Evolutionary conservation across 1,284 basidiomycete genomes (phyloP).

Genomic region (Hymenochaete sp.): DNA sequence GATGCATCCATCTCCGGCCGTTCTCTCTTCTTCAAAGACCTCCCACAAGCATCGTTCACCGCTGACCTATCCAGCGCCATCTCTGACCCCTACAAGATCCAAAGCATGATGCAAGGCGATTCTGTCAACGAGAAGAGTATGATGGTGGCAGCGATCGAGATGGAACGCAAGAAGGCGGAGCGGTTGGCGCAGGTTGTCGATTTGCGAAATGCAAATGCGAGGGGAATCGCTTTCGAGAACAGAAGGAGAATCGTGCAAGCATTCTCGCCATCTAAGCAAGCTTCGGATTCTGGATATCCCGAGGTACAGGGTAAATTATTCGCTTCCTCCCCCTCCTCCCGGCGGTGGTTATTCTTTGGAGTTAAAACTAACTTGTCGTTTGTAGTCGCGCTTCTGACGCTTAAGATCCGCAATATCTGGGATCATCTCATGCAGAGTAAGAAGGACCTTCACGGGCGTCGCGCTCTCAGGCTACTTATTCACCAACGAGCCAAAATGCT

Average conservation of each 20-base stretch:
- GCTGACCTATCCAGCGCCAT: not conserved
- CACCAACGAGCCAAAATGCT: constrained; percentile 80
- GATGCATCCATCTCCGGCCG: constrained; percentile 35
- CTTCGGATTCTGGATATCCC: constrained; percentile 72
- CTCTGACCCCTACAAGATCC: too few species aligned
- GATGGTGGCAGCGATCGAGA: constrained; percentile 22
- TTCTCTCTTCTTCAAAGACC: constrained; percentile 47
- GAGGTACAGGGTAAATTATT: constrained; percentile 78
- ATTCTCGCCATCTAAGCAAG: constrained; percentile 63
- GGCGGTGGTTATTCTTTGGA: constrained; percentile 5
- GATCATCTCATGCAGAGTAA: constrained; percentile 61
- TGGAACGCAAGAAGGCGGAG: constrained; percentile 53
- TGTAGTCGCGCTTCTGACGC: constrained; percentile 79
- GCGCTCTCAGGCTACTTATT: constrained; percentile 65
- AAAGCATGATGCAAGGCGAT: too few species aligned
- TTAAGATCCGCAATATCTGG: constrained; percentile 78
- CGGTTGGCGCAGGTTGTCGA: constrained; percentile 69
- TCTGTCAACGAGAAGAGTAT: constrained; percentile 4
- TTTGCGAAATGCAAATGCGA: constrained; percentile 79
- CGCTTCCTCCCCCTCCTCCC: not conserved
- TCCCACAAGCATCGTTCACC: constrained; percentile 41
- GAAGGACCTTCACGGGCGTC: constrained; percentile 74
- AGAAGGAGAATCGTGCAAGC: constrained; percentile 67
- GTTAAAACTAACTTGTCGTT: constrained; percentile 11
- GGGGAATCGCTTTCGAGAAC: constrained; percentile 82